Evolutionary conservation across 2,329 filamentous ascomycete genomes (phyloP).

Genomic region (Fusarium phyllophilum): DNA sequence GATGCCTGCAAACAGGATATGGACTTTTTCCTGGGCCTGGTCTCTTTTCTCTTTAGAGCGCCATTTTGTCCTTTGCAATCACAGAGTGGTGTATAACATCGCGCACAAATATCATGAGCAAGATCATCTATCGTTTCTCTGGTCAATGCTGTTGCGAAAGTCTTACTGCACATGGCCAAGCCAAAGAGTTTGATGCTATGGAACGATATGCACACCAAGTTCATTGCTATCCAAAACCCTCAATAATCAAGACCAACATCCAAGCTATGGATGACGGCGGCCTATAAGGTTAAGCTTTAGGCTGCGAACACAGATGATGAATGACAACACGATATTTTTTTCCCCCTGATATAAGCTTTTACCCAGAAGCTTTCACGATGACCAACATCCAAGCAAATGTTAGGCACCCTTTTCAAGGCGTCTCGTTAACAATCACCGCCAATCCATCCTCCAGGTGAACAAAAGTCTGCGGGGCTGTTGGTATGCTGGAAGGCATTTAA

Average conservation of each 20-base stretch:
- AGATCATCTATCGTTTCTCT: neutral
- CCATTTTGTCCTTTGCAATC: accelerated
- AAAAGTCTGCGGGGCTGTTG: neutral
- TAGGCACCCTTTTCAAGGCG: accelerated
- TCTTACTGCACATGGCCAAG: neutral
- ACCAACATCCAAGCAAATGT: accelerated
- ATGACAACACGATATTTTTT: too few relatives aligned
- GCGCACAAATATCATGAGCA: accelerated
- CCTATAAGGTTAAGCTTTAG: too few relatives aligned
- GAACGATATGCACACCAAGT: neutral
- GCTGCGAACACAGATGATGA: too few relatives aligned
- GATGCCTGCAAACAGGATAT: neutral
- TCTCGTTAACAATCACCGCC: accelerated
- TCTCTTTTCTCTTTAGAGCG: accelerated
- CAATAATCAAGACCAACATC: accelerated
- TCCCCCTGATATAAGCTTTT: too few relatives aligned
- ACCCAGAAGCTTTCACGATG: too few relatives aligned
- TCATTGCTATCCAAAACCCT: accelerated
- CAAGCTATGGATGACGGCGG: too few relatives aligned
- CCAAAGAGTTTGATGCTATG: too few relatives aligned
- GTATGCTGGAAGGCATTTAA: accelerated
- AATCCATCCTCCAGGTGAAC: accelerated
- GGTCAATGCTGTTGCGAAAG: neutral
- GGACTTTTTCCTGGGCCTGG: neutral
- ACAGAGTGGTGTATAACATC: accelerated